Evolutionary conservation across 2,329 filamentous ascomycete genomes (phyloP), one percentile per base, ranked within the genome.

Genomic region (Cadophora sp.): DNA sequence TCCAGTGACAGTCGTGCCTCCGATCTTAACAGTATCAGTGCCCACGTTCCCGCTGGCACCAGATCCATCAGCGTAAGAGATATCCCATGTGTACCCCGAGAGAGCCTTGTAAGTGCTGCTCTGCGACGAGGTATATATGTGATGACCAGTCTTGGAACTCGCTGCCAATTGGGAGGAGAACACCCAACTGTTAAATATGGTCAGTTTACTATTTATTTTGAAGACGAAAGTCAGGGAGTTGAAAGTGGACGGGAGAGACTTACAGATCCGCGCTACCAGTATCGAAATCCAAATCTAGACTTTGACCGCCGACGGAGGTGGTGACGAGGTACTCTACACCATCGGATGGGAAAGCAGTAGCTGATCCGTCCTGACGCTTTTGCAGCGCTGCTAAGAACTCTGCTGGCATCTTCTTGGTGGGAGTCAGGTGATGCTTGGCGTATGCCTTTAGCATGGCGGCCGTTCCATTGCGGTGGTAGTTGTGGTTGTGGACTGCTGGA

Each of bases 31-130:
- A n/a, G 72, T 77, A 58, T 78, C 77, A 11, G 72, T 76, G 14
- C 75, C 76, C 11, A 77, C 76, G 18, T 58, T 69, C 9, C 77
- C 77, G 24, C 70, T 73, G 14, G 77, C 78, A 50, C 73, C 76
- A 18, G 72, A 75, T 11, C 76, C 79, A 80, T 81, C 80, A 3
- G 60, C 75, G 55, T 79, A 79, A 2, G 27, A 5, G 36, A 78
- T 78, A 1, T 66, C 50, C 77, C 77, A 76, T 6, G 72, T 73
- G 45, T 72, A 73, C 9, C 74, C 73, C 0, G 67, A 64, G 36
- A 76, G 59, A 9, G 62, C 20, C 43, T 73, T 68, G 72, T 66
- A 77, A 20, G 74, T 75, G 14, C 50, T 67, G 63, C 71, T 73
- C 27, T 70, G 66, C 60, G 70, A 68, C 9, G 76, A 69, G 53